Evolutionary conservation across 139 green algal species (phyloP), one percentile per base, ranked within the genome.

Genomic region (Haematococcus lacustris): DNA sequence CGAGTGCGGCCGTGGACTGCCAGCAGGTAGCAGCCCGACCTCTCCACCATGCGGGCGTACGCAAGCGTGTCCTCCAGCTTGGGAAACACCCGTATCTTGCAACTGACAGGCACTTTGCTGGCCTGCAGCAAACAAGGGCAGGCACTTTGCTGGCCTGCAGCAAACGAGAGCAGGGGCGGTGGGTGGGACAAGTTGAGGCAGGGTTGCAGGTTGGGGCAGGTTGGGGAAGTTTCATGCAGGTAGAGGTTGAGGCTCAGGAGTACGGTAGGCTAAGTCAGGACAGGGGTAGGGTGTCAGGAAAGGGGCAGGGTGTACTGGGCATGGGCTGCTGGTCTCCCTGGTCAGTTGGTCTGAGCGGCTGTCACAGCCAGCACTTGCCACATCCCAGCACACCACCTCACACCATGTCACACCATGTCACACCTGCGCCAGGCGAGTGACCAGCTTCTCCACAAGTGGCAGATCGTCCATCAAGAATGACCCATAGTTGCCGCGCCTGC

Each of bases 1-100:
- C 95, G 84, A 35, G 91, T 95, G 23, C 95, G 83, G 1, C 94
- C 95, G 75, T 99, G 95, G 50, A 99, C 90, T n/a, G 89, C 93
- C 40, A 99, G 70, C 66, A 99, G 66, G 39, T 69, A 85, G 65
- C 83, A 89, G 1, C 95, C 95, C n/a, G 91, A 85, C 0, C 71
- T 66, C 81, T 98, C 87, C 65, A 99, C 83, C 86, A 95, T 94
- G 43, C 76, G 78, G 3, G 95, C 95, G 76, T 98, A 99, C 32
- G 79, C 82, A 38, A 99, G 50, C 0, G 94, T 98, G 28, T 81
- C 71, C 41, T 90, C 80, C 59, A 96, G 39, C 33, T 93, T 84
- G 5, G 83, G 76, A 66, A 97, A 98, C 9, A 96, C 79, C 28
- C 95, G 84, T 69, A 99, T 98, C 84, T 97, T 96, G 74, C 81